Evolutionary conservation across 1,284 basidiomycete species (phyloP).

Genomic region (Pseudozyma tsukubaensis): DNA sequence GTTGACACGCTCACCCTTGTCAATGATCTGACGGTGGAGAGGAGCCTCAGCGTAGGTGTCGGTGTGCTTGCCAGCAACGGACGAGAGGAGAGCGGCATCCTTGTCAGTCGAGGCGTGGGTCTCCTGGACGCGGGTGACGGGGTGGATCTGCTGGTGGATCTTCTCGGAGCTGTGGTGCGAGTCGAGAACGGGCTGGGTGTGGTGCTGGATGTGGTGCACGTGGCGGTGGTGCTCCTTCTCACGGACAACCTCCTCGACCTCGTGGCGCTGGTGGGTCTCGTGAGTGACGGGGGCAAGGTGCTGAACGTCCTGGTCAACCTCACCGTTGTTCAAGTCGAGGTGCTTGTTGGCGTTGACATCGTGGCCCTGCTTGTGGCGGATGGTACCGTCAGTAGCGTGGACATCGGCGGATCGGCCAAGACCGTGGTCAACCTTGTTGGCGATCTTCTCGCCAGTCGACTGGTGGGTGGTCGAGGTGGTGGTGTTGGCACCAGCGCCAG

Average conservation of each 20-base stretch:
- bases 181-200: conserved; percentile 68
- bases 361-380: conserved; percentile 52
- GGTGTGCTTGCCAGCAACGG: conserved; percentile 59
- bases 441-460: conserved; percentile 32
- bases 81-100: conserved; percentile 65
- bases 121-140: conserved; percentile 62
- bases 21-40: conserved; percentile 62
- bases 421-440: conserved; percentile 45
- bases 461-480: conserved; percentile 10
- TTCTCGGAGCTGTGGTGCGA: conserved; percentile 64
- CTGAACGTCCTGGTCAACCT: conserved; percentile 67
- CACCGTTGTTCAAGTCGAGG: conserved; percentile 60
- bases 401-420: conserved; percentile 48
- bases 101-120: conserved; percentile 67
- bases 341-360: conserved; percentile 37
- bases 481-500: conserved; percentile 10
- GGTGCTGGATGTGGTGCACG: conserved; percentile 68
- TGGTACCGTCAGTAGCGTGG: conserved; percentile 43
- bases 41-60: conserved; percentile 58
- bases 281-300: conserved; percentile 67
- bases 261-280: conserved; percentile 66
- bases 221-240: conserved; percentile 68
- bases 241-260: conserved; percentile 68
- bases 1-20: conserved; percentile 67
- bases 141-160: conserved; percentile 58